Evolutionary conservation across 331 rosid genomes (phyloP), one percentile per base, ranked within the genome.

Genomic region (Spiraea crenata): DNA sequence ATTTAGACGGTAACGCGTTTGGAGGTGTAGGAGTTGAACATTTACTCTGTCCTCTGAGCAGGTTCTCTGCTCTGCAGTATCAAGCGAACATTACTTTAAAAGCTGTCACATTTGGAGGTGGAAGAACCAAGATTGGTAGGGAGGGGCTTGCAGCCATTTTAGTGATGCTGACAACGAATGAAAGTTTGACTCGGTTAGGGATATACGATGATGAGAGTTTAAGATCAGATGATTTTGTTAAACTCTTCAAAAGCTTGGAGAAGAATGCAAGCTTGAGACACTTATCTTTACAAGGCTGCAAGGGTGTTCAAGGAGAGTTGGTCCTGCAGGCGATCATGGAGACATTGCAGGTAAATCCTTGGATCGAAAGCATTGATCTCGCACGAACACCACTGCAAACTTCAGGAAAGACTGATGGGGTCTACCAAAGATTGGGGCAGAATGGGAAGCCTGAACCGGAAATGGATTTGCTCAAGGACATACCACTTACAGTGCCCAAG

Each of bases 321-420:
- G 84, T 91, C 60, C 72, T 87, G 81, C 79, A 87, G 80, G 74
- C 85, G 46, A 89, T 95, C 45, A 81, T 85, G 91, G 99, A 89
- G 86, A 86, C 86, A 47, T 31, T 95, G 0, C 91, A 89, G 77
- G 86, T 95, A 50, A 91, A 95, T 84, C 99, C 98, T 80, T 95
- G 96, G 97, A 85, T 91, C 15, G 98, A 95, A 83, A 95, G 85
- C 69, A 84, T 95, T 63, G 96, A 91, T 83, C 95, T 95, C 40
- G 84, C 89, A 8, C 84, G 90, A 77, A 95, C 96, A 50, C 95
- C 96, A 5, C 70, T 91, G 39, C 93, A 91, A 41, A 89, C 70
- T 76, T 86, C 93, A 4, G 96, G 96, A 57, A 83, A 80, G 82
- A 81, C 91, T 16, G 79, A 49, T 12, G 87, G 75, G 6, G 78